These are phyloP conservation scores for Lactarius vividus DNA, from an alignment of 768 basidiomycete species.

Conservation along the genomic window DNA sequence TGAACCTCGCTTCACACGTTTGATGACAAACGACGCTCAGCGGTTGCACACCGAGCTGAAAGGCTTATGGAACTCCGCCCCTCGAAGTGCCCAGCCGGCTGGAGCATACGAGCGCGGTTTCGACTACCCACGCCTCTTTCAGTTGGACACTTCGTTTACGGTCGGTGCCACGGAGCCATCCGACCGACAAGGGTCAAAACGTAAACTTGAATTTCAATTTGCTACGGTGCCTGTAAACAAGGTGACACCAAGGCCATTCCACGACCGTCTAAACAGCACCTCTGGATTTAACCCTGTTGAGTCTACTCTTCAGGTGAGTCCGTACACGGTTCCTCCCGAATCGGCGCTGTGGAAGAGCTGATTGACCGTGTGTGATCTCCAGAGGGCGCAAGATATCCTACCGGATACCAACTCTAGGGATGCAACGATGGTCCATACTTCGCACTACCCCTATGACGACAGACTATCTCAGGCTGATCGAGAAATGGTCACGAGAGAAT, in stretches of 20 bases:
- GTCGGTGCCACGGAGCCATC: constrained; percentile 8
- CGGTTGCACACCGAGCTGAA: constrained; percentile 22
- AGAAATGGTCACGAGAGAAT: constrained; percentile 16
- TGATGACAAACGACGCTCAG: constrained; percentile 16
- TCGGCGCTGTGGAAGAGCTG: constrained; percentile 2
- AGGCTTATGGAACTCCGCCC: constrained; percentile 23
- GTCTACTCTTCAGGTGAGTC: constrained; percentile 17
- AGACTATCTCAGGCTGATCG: constrained; percentile 10
- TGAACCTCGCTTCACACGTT: constrained; percentile 15
- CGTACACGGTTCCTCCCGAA: background rate
- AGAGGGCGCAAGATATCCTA: constrained; percentile 4
- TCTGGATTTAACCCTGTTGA: constrained; percentile 9
- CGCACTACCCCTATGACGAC: constrained; percentile 16
- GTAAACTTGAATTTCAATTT: constrained; percentile 5
- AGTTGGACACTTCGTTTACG: constrained; percentile 13
- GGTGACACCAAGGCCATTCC: constrained; percentile 1
- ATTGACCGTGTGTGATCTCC: constrained; percentile 3
- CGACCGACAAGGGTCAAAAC: constrained; percentile 10
- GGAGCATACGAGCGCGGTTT: constrained; percentile 19
- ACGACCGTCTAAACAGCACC: constrained; percentile 10
- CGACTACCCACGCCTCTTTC: constrained; percentile 22
- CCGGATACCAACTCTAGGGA: constrained; percentile 4
- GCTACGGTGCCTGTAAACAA: background rate
- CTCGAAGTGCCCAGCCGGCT: constrained; percentile 24
- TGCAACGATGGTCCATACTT: background rate